Conservation (phyloP, 73 alveolate species). For the Symbiodinium pilosum region DNA sequence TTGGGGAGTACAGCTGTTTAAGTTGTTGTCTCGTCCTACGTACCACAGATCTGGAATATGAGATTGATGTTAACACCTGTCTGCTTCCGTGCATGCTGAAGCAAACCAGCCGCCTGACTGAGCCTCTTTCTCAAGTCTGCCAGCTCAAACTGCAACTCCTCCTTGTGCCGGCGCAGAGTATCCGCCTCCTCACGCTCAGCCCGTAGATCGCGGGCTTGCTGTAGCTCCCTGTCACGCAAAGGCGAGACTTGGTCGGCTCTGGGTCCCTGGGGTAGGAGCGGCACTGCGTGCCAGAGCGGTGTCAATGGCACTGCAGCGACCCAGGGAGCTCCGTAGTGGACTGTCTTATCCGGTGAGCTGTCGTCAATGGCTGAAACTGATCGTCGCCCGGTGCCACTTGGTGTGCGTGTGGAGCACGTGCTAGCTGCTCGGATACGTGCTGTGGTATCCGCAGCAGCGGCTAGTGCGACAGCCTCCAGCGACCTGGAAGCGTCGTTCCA, state of each 20-base stretch:
- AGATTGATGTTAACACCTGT: too few relatives aligned
- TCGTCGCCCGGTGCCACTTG: background rate
- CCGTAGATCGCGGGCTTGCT: background rate
- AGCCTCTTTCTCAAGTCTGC: conserved; percentile 68
- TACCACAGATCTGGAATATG: too few relatives aligned
- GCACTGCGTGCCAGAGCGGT: background rate
- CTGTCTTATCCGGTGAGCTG: background rate
- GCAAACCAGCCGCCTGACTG: background rate
- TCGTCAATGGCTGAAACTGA: background rate
- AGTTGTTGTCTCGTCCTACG: too few relatives aligned
- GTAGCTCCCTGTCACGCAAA: background rate
- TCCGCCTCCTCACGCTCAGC: background rate
- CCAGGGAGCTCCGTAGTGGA: background rate
- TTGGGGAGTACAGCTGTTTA: too few relatives aligned
- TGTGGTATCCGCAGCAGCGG: conserved; percentile 80
- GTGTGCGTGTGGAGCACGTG: background rate
- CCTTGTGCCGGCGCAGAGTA: conserved; percentile 12
- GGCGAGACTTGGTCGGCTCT: background rate
- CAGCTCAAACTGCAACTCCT: conserved; percentile 53
- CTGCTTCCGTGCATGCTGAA: background rate
- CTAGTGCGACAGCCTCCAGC: conserved; percentile 73
- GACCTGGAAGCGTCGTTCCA: background rate
- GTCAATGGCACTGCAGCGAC: conserved; percentile 3
- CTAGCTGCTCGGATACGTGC: conserved; percentile 83
- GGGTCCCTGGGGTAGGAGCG: background rate